Base-by-base conservation (phyloP, 805 yeast genomes). In the Candida patagonica region DNA sequence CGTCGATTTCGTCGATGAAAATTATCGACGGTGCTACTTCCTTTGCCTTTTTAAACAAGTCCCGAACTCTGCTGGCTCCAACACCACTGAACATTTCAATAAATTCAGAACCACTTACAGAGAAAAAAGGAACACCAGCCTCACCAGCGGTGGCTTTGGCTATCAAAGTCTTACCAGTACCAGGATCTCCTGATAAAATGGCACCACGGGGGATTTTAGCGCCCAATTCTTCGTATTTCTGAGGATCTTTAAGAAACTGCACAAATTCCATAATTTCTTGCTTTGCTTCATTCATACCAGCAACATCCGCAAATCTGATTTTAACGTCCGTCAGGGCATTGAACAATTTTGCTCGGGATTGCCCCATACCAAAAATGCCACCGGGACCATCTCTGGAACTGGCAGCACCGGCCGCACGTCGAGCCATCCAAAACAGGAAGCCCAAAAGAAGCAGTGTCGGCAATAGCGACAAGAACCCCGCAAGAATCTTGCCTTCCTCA, bases 41-140 rank as follows among this genome's bases (percentile, higher is more conserved):
- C 54, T 95, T 73, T 13, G 96, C 96, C 34, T 84, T 82, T 56
- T 81, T 80, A 66, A 87, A 87, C 55, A 87, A 69, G 56, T 88
- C 96, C 60, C 96, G 82, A 30, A 87, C 96, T 60, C 96, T 73
- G 3, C 89, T 79, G 3, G 96, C 95, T 65, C 96, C 96, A 20
- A 87, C 95, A 64, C 96, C 96, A 16, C 84, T 94, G 67, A 84
- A 87, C 95, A 87, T 87, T 61, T 87, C 95, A n/a, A 86, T 94
- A 51, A 87, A 87, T 59, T 87, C 96, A 10, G 95, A 85, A 52
- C 95, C 96, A 1, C 94, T 81, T 5, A 87, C 95, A 17, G 92
- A 79, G 48, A 77, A 77, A 59, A 87, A 87, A 20, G 96, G 95
- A 38, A 87, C 96, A 37, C 85, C 92, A 1, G 96, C 95, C 60